Evolutionary conservation across 2,329 filamentous ascomycete genomes (phyloP), one percentile per base, ranked within the genome.

Genomic region (Shiraia bambusicola): DNA sequence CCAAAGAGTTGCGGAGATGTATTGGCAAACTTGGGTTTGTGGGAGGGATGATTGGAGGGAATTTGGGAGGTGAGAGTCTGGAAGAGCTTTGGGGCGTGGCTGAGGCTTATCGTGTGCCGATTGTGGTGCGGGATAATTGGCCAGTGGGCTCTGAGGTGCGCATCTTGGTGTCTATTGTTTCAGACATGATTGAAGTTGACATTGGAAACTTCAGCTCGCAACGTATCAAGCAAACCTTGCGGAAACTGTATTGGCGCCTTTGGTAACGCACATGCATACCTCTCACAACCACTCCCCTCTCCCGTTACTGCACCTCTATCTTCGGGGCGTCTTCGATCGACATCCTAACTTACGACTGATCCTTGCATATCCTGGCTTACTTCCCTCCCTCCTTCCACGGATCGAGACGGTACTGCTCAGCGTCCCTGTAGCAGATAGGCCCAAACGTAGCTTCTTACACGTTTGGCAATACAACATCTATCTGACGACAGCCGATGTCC

Each of bases 401-500:
- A 70, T 75, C 34, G 40, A 45, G 36, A 67, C 24, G 36, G 34
- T 59, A 0, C 47, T 56, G 26, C 44, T 22, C 66, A 59, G 39
- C 19, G 45, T 59, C 7, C 52, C 53, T 2, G 24, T 19, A 7
- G 16, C 38, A 15, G 46, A 52, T 22, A 58, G 47, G 38, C 56
- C 58, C 0, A 54, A 48, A 10, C 59, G 61, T 42, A 42, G 62
- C 0, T 74, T 82, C 33, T 54, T 62, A 11, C 66, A 77, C 10
- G 76, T 81, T 2, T 83, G 76, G 71, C 70, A 75, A 33, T 63
- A 72, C 43, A 83, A 83, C 42, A 63, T 82, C 9, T 82, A 76
- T 73, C 58, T 83, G 17, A 81, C 79, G 1, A 81, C 78, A 2
- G 76, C 72, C 37, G 79, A 79, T 2, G 72, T 76, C 41, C 80